Percentiles rank a stretch among this genome's conserved stretches.
These are phyloP conservation scores for Monilinia fructigena DNA, from an alignment of 2,329 filamentous ascomycete species.

Conservation along the genomic window DNA sequence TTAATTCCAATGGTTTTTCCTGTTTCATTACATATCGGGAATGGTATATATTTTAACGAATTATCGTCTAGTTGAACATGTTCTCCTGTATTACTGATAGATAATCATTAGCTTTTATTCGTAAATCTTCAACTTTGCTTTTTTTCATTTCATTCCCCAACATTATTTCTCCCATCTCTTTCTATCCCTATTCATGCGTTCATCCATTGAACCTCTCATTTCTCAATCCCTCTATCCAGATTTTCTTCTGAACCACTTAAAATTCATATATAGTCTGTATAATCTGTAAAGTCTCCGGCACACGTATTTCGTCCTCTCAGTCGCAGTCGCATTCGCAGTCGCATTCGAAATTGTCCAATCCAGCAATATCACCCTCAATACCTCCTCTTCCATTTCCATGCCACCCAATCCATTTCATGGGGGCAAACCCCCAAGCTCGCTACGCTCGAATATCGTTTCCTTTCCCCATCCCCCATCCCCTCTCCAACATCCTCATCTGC, in stretches of 20 bases:
- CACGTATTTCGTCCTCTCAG: neutral
- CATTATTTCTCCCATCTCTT: neutral
- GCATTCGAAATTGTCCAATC: neutral
- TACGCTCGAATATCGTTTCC: neutral
- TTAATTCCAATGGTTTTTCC: slow-evolving; percentile 75
- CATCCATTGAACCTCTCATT: neutral
- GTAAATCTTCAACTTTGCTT: neutral
- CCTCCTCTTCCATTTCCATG: too few relatives aligned
- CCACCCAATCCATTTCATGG: neutral
- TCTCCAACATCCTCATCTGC: neutral
- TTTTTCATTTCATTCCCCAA: neutral
- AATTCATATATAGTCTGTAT: neutral
- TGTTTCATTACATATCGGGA: slow-evolving; percentile 88
- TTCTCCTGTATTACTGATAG: slow-evolving; percentile 75
- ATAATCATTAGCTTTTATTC: slow-evolving; percentile 3
- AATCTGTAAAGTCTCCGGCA: neutral
- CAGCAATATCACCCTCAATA: too few relatives aligned
- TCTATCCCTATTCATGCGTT: neutral
- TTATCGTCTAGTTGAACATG: slow-evolving; percentile 79
- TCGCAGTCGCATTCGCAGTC: neutral
- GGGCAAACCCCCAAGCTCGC: slow-evolving; percentile 11
- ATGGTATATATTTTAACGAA: slow-evolving; percentile 88
- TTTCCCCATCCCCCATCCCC: neutral
- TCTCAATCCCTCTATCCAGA: neutral
- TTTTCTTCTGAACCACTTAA: too few relatives aligned